Percentiles rank a stretch among this genome's conserved stretches.
phyloP scores from a whole-genome alignment of 768 basidiomycete genomes.

The Kwoniella bestiolae region DNA sequence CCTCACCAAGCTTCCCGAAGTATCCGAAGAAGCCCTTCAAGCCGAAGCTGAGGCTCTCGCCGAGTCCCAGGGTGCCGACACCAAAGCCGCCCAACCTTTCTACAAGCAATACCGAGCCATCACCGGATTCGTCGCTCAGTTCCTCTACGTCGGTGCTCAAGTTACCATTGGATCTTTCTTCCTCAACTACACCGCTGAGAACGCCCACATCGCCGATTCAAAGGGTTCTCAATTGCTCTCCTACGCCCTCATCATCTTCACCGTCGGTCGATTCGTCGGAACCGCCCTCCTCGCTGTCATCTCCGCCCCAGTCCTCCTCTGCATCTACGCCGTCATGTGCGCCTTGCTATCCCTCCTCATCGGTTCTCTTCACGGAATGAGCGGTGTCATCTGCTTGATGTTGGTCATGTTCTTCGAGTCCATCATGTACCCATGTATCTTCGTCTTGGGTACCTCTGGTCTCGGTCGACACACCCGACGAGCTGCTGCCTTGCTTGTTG shows the following conservation, averaged over 20 bases:
- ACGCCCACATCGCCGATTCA: conserved; percentile 63
- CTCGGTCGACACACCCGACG: conserved; percentile 58
- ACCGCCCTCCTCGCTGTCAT: conserved; percentile 67
- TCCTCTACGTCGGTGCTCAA: conserved; percentile 60
- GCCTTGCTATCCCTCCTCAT: conserved; percentile 64
- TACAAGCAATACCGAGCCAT: conserved; percentile 72
- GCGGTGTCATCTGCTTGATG: conserved; percentile 68
- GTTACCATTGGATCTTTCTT: conserved; percentile 61
- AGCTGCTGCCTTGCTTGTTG: conserved; percentile 55
- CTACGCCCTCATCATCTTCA: conserved; percentile 68
- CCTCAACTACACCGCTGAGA: conserved; percentile 71
- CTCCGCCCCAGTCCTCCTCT: conserved; percentile 69
- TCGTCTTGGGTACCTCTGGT: conserved; percentile 57
- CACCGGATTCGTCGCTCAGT: conserved; percentile 75
- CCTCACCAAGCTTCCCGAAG: conserved; percentile 72
- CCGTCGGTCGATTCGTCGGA: conserved; percentile 63
- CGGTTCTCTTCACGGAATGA: conserved; percentile 63
- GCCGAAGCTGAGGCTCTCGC: conserved; percentile 57
- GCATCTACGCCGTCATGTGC: conserved; percentile 64
- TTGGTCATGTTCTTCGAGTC: conserved; percentile 75
- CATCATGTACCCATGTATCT: conserved; percentile 60
- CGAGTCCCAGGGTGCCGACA: conserved; percentile 57
- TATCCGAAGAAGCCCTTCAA: conserved; percentile 69
- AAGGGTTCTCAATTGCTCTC: conserved; percentile 70
- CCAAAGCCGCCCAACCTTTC: conserved; percentile 62